Percentiles rank a stretch among this genome's conserved stretches.
These are phyloP conservation scores for Tubosaeta sp. DNA, from an alignment of 768 basidiomycete genomes.

Conservation along the genomic window DNA sequence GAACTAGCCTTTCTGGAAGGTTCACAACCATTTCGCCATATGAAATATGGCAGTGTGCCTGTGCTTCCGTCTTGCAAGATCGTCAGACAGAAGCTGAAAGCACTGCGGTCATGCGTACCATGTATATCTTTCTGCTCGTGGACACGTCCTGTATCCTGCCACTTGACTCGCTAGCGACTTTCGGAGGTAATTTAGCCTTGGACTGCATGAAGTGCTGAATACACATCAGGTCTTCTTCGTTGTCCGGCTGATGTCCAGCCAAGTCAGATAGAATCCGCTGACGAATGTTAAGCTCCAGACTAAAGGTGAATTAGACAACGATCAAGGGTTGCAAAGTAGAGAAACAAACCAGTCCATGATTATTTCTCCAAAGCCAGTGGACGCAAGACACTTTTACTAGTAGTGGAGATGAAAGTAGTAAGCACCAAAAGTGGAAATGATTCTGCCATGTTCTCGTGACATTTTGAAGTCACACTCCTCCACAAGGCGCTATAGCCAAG, in stretches of 20 bases:
- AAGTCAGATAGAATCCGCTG: constrained; percentile 75
- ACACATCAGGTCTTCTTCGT: constrained; percentile 42
- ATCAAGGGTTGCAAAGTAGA: neutral
- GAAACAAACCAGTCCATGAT: constrained; percentile 49
- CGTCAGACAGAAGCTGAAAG: neutral
- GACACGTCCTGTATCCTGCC: constrained; percentile 21
- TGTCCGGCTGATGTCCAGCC: constrained; percentile 50
- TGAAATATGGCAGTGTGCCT: constrained; percentile 76
- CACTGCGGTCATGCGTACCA: constrained; percentile 42
- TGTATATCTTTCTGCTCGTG: constrained; percentile 38
- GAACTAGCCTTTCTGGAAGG: constrained; percentile 51
- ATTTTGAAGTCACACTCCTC: too few species aligned
- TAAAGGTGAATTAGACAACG: constrained; percentile 23
- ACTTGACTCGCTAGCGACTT: constrained; percentile 6
- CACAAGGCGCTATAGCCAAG: constrained; percentile 60
- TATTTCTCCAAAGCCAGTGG: neutral
- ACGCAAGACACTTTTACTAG: neutral
- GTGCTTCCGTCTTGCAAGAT: constrained; percentile 54
- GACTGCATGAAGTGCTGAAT: constrained; percentile 58
- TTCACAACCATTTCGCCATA: constrained; percentile 75
- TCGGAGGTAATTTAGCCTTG: constrained; percentile 47
- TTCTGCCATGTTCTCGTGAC: neutral
- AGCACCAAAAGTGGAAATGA: constrained; percentile 5
- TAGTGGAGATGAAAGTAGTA: too few species aligned
- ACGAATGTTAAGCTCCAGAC: constrained; percentile 75